Evolutionary conservation across 73 alveolate genomes (phyloP), one percentile per base, ranked within the genome.

Genomic region (Tetrahymena borealis): DNA sequence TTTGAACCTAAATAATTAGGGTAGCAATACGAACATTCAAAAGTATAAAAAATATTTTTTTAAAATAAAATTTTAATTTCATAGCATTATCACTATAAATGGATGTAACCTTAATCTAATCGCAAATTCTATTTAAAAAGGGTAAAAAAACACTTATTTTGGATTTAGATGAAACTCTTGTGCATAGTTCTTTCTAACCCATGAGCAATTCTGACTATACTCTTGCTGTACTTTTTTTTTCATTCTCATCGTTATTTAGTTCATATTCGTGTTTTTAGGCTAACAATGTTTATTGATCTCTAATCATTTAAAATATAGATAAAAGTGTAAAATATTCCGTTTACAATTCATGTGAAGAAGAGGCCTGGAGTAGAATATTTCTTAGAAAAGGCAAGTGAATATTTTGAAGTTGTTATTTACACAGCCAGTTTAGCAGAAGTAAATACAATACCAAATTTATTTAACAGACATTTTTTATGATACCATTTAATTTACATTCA

Each of bases 281-380:
- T n/a, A n/a, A n/a, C n/a, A n/a, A n/a, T n/a, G n/a, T n/a, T n/a
- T n/a, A n/a, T 40, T 7, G 20, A 41, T 41, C 20, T 41, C 1
- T 41, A 4, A 41, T 10, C 20, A 7, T 41, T 2, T 7, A 41
- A 18, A 18, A 7, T 4, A 41, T 60, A 79, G 94, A 42, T 78
- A 28, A 40, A 60, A 91, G 95, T 91, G 92, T 79, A 42, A 91
- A 40, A 40, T 33, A 24, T 18, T 24, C 90, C 90, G 7, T 90
- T 91, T 42, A 95, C 94, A 78, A 96, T 97, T 20, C 96, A 95
- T 90, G 99, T 97, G 5, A 42, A 94, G 41, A 94, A 95, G 78
- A 93, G 99, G 24, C 99, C 99, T 3, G 96, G 97, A 79, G 98
- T 95, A 0, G 96, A 94, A 93, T 95, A 94, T 78, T 97, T 97